These are phyloP conservation scores for Triticum timopheevii DNA, from an alignment of 176 grass and related monocot species.

Conservation along the genomic window DNA sequence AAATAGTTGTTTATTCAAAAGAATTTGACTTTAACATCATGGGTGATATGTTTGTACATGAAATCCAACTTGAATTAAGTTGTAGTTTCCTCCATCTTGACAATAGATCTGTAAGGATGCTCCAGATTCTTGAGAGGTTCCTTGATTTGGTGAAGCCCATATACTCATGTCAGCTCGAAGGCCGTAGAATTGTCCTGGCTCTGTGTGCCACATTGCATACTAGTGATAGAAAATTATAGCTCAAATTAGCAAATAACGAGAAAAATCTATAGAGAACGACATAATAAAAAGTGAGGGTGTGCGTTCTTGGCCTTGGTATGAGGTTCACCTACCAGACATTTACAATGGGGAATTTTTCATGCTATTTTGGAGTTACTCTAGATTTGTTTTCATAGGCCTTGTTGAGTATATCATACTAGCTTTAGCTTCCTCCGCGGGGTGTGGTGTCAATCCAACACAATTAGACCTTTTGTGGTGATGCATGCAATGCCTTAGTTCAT, in stretches of 20 bases:
- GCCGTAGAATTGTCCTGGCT: background rate
- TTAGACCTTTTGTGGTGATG: background rate
- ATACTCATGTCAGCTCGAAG: constrained; percentile 22
- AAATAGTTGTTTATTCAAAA: background rate
- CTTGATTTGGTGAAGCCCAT: constrained; percentile 20
- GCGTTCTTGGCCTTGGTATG: background rate
- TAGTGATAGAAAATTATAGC: background rate
- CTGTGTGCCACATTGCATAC: background rate
- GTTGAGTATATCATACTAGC: background rate
- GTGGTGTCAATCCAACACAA: background rate
- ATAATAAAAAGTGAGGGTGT: background rate
- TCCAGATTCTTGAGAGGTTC: background rate
- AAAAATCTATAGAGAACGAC: background rate
- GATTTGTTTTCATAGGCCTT: background rate
- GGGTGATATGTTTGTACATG: constrained; percentile 17
- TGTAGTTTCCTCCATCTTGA: background rate
- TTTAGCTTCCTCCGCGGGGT: background rate
- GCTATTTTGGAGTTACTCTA: background rate
- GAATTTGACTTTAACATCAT: background rate
- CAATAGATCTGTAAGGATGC: constrained; percentile 11
- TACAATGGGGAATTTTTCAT: background rate
- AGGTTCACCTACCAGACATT: background rate
- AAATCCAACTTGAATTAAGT: constrained; percentile 9
- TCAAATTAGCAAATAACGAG: background rate
- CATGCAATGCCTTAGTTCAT: background rate